Evolutionary conservation across 1,284 basidiomycete species (phyloP), one percentile per base, ranked within the genome.

Genomic region (Trichosporon asahii): DNA sequence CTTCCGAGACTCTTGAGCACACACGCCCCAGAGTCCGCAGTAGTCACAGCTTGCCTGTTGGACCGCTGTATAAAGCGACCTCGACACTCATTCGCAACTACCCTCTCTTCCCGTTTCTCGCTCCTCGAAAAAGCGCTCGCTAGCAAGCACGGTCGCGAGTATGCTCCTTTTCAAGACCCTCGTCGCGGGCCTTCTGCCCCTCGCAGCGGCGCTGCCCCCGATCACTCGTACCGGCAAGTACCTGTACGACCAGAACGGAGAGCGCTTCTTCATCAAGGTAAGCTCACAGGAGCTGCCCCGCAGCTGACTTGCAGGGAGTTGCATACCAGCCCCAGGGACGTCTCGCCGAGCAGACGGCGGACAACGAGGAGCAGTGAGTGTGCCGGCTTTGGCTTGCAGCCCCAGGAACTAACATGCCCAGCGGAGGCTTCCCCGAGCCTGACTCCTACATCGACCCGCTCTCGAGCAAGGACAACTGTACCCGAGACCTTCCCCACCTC

Each of bases 291-390:
- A 12, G 11, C 9, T 53, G 9, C 8, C 9, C 11, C 2, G 8
- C 9, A 21, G 65, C 69, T 68, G 60, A 70, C 70, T 9, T 44
- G 27, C 70, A 85, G 85, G 94, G 94, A 69, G 85, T 95, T 69
- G 92, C 93, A 27, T 97, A 97, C 83, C 94, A 96, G 82, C 88
- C 89, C 71, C 91, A 94, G 81, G 94, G 93, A 86, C 75, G 77
- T 85, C 71, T 85, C 70, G 79, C 83, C 14, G 77, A 72, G 5
- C 84, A 74, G 66, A 79, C 79, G 21, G 83, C 83, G 61, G 82
- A 87, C 5, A 90, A 92, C 77, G 84, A 87, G 8, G 79, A 74
- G 2, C 82, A 84, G 82, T 83, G 69, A 66, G 82, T 77, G 0
- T 8, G 11, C 60, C 49, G 37, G 33, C n/a, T 44, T 44, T 44